These are phyloP conservation scores for Pelagophyceae sp. DNA, from an alignment of 352 stramenopile species.

Conservation along the genomic window DNA sequence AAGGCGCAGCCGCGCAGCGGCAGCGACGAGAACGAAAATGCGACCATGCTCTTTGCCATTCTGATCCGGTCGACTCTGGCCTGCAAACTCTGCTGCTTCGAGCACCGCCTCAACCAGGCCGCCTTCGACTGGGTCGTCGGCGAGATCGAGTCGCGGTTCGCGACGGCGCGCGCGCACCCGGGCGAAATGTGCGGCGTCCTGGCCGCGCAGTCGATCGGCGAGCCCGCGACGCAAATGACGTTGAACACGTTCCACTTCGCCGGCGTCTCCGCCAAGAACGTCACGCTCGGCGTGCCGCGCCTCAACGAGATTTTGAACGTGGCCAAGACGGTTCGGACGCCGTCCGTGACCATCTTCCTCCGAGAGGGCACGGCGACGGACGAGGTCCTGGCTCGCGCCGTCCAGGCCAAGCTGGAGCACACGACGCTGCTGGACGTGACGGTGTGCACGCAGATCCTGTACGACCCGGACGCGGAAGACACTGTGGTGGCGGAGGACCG, in stretches of 20 bases:
- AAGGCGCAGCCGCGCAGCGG: conserved; percentile 26
- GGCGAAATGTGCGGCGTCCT: conserved; percentile 98
- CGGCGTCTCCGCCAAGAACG: conserved; percentile 97
- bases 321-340: conserved; percentile 92
- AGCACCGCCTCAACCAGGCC: conserved; percentile 86
- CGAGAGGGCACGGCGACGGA: conserved; percentile 62
- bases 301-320: conserved; percentile 99
- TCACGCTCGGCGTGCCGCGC: conserved; percentile 95
- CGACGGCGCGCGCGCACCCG: conserved; percentile 80
- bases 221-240: conserved; percentile 99
- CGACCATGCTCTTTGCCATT: conserved; percentile 95
- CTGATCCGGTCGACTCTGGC: conserved; percentile 86
- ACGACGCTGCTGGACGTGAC: conserved; percentile 91
- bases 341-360: conserved; percentile 88
- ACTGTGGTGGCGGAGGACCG: conserved; percentile 91
- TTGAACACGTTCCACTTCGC: conserved; percentile 99
- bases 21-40: conserved; percentile 90
- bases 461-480: conserved; percentile 93
- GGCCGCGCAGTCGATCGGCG: conserved; percentile 95
- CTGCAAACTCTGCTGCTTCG: conserved; percentile 87
- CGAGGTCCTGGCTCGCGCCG: conserved; percentile 51
- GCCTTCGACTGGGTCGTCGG: conserved; percentile 86
- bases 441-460: conserved; percentile 93
- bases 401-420: conserved; percentile 90
- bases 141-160: conserved; percentile 94